phyloP scores from a whole-genome alignment of 2,329 filamentous ascomycete genomes.

The Remersonia thermophila region DNA sequence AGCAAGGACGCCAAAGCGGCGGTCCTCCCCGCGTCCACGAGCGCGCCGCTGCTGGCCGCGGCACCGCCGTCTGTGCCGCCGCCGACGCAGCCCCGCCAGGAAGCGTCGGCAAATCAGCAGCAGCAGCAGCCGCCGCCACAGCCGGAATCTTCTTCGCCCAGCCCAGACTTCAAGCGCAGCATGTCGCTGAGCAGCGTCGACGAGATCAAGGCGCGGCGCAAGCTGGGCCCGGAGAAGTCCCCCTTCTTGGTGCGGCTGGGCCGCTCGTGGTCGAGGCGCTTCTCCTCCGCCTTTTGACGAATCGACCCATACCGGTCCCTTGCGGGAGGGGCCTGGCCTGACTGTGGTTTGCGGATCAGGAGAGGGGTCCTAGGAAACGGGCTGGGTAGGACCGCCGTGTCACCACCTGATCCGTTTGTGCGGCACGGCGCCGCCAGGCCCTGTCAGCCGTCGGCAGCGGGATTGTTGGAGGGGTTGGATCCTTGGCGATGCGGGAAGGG shows the following conservation, averaged over 20 bases:
- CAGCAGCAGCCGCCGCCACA: neutral
- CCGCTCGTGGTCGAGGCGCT: constrained; percentile 10
- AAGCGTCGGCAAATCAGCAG: neutral
- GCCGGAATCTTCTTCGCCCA: neutral
- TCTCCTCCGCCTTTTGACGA: constrained; percentile 1
- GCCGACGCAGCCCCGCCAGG: neutral
- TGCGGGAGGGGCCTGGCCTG: neutral
- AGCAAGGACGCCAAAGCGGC: neutral
- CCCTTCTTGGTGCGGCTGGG: constrained; percentile 10
- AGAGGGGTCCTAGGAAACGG: neutral
- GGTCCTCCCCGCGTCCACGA: neutral
- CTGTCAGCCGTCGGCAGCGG: no score
- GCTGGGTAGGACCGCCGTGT: neutral
- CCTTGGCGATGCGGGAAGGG: no score
- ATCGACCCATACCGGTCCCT: no score
- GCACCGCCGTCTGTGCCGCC: neutral
- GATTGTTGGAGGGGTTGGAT: no score
- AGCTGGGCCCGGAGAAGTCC: neutral
- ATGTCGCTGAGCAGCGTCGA: constrained; percentile 10
- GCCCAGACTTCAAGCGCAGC: constrained; percentile 5
- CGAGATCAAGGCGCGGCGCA: constrained; percentile 3
- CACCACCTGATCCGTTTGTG: no score
- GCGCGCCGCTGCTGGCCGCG: neutral
- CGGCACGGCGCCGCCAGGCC: no score
- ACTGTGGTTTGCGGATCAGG: neutral